Evolutionary conservation across 2,329 filamentous ascomycete genomes (phyloP).

Genomic region (Penicillium occitanis): DNA sequence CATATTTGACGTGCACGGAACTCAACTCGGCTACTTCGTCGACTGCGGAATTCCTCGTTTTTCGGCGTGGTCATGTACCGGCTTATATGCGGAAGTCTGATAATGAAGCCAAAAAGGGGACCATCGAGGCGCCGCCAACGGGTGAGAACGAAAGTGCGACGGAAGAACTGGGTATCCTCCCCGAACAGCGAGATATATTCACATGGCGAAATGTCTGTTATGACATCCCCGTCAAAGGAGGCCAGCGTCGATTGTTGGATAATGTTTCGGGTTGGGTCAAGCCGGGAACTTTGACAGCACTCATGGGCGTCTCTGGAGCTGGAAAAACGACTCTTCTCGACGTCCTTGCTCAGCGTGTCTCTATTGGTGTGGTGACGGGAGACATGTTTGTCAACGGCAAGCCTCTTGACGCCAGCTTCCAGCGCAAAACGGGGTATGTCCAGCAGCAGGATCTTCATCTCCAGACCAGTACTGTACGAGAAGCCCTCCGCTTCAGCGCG

Average conservation of each 20-base stretch:
- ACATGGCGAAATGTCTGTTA: conserved; percentile 83
- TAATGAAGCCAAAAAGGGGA: conserved; percentile 17
- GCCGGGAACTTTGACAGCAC: conserved; percentile 80
- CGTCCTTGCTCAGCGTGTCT: conserved; percentile 76
- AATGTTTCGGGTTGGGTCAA: conserved; percentile 90
- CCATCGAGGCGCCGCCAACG: conserved; percentile 23
- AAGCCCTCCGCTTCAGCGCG: conserved; percentile 81
- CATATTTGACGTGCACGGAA: conserved; percentile 55
- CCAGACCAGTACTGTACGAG: conserved; percentile 78
- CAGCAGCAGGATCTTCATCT: conserved; percentile 90
- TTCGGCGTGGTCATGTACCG: conserved; percentile 57
- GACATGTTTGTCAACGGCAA: conserved; percentile 77
- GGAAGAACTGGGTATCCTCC: conserved; percentile 39
- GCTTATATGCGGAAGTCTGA: conserved; percentile 24
- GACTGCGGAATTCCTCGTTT: conserved; percentile 72
- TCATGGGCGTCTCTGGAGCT: conserved; percentile 87
- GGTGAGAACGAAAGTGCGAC: conserved; percentile 17
- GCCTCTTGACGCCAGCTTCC: conserved; percentile 57
- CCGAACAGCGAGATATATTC: conserved; percentile 70
- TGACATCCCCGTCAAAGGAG: conserved; percentile 72
- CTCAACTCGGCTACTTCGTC: conserved; percentile 62
- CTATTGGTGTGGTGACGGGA: conserved; percentile 82
- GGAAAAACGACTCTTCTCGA: conserved; percentile 89
- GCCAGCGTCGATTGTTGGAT: conserved; percentile 72
- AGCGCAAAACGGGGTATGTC: conserved; percentile 51